Evolutionary conservation across 495 filamentous ascomycete species (phyloP).

Genomic region (Penicillium cosmopolitanum): DNA sequence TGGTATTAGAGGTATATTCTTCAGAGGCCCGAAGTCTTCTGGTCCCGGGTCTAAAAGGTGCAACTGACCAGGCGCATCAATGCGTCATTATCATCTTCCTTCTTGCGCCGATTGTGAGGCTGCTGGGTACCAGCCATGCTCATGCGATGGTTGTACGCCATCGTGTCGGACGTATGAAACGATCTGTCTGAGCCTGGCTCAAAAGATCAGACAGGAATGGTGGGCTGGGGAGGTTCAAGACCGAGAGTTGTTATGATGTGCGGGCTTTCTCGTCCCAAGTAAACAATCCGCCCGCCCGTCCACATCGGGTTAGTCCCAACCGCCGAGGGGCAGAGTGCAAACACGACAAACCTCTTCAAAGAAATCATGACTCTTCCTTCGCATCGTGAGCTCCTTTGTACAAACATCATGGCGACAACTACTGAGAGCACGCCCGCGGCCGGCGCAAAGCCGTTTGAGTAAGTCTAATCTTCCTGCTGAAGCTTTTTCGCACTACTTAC

Average conservation of each 20-base stretch:
- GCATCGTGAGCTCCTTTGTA: slow-evolving; percentile 4
- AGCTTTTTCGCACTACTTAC: slow-evolving; percentile 19
- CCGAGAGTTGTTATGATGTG: slow-evolving; percentile 31
- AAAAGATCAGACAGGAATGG: slow-evolving; percentile 12
- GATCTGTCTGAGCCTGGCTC: not conserved
- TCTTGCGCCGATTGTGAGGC: slow-evolving; percentile 67
- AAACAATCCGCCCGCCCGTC: slow-evolving; percentile 32
- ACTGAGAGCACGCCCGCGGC: slow-evolving; percentile 28
- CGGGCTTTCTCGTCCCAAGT: slow-evolving; percentile 34
- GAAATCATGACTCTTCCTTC: slow-evolving; percentile 40
- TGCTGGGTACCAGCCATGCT: slow-evolving; percentile 62
- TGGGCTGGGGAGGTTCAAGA: slow-evolving; percentile 2
- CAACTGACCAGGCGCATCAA: slow-evolving; percentile 79
- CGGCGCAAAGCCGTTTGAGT: slow-evolving; percentile 48
- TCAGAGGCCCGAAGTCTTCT: not conserved
- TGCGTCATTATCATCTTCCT: slow-evolving; percentile 80
- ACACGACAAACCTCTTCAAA: slow-evolving; percentile 45
- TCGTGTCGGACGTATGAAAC: slow-evolving; percentile 15
- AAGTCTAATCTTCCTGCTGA: slow-evolving; percentile 18
- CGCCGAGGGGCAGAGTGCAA: slow-evolving; percentile 43
- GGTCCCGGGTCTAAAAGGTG: not conserved
- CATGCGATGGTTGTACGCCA: slow-evolving; percentile 75
- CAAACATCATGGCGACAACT: slow-evolving; percentile 40
- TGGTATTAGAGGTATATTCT: slow-evolving; percentile 17
- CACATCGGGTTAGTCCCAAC: slow-evolving; percentile 38